Evolutionary conservation across 2,329 filamentous ascomycete genomes (phyloP), one percentile per base, ranked within the genome.

Genomic region (Trichocomaceae sp.): DNA sequence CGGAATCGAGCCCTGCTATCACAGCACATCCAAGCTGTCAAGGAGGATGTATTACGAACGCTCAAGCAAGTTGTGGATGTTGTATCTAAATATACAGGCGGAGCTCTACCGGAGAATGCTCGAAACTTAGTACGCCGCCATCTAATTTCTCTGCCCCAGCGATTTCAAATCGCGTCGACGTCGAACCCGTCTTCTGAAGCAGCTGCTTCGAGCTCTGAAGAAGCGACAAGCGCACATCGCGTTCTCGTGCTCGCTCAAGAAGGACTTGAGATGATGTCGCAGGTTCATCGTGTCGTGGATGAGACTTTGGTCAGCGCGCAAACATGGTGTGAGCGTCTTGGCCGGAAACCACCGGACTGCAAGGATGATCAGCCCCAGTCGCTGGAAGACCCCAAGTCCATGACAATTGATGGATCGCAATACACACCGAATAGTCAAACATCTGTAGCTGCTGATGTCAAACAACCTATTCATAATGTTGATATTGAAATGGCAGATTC

Each of bases 241-340:
- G 90, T 95, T 54, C 75, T 97, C 12, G 83, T 93, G 1, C 83
- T 97, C 50, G 92, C 92, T 6, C 87, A 87, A 64, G 92, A 97
- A 68, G 90, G 91, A 0, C 77, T 97, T 13, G 90, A 96, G 62
- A 96, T 97, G 86, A 90, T 97, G 79, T 82, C 84, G 1, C 90
- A 96, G 69, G 90, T 99, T 49, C 93, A 85, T 41, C 84, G 85
- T 5, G 88, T 96, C 1, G 80, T 97, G 8, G 88, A 95, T 62
- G 87, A 90, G 52, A 97, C 93, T 0, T 87, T 97, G 52, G 82
- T 88, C 54, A 93, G 88, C 63, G 93, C 93, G 0, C 92, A 97
- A 71, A 83, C 86, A 62, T 97, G 93, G 93, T 88, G 92, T 60
- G 87, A 91, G 57, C 79, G 85, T 19, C 77, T 95, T 56, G 88